phyloP scores from a whole-genome alignment of 441 rosid genomes.

The Viola pubescens region DNA sequence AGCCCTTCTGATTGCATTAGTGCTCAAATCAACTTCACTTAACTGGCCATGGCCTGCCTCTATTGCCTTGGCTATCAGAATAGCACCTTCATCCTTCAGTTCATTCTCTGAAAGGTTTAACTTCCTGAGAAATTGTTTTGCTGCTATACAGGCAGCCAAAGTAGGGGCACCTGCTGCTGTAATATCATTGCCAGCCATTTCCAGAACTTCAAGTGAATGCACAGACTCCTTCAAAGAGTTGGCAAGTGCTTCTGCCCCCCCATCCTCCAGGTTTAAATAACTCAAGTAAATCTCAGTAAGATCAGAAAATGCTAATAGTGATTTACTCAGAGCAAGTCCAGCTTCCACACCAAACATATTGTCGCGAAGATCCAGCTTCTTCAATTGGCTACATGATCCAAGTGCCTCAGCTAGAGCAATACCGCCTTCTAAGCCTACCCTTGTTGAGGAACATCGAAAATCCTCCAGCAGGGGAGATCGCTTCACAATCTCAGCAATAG shows the following conservation, averaged over 20 bases:
- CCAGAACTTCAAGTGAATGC: conserved; percentile 62
- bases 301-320: conserved; percentile 39
- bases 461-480: conserved; percentile 49
- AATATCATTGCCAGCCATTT: conserved; percentile 95
- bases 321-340: conserved; percentile 63
- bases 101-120: conserved; percentile 83
- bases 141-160: conserved; percentile 53
- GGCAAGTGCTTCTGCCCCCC: conserved; percentile 60
- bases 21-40: conserved; percentile 63
- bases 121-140: conserved; percentile 50
- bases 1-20: conserved; percentile 54
- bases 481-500: conserved; percentile 68
- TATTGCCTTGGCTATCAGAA: conserved; percentile 57
- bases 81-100: conserved; percentile 77
- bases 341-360: conserved; percentile 86
- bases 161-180: conserved; percentile 57
- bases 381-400: conserved; percentile 41
- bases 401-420: conserved; percentile 67
- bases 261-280: conserved; percentile 76
- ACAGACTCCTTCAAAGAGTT: conserved; percentile 64
- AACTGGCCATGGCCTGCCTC: conserved; percentile 52
- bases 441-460: conserved; percentile 76
- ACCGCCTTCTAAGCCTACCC: conserved; percentile 78
- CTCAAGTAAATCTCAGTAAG: conserved; percentile 70
- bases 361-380: conserved; percentile 81